These are phyloP conservation scores for Trichoderma aggressivum DNA, from an alignment of 2,329 filamentous ascomycete species.

Conservation along the genomic window DNA sequence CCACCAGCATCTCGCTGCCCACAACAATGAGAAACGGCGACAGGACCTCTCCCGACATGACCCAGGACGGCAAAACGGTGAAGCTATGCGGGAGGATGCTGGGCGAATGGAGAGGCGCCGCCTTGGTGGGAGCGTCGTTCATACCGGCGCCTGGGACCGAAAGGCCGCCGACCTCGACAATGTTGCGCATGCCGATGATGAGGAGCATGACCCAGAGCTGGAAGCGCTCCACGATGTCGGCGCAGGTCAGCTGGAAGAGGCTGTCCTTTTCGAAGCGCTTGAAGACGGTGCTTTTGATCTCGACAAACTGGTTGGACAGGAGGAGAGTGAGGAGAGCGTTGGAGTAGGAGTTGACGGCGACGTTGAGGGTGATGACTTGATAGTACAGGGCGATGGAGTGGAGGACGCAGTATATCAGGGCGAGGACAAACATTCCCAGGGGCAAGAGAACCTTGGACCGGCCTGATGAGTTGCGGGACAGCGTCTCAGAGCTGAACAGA, in stretches of 20 bases:
- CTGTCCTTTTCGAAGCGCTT: conserved; percentile 99
- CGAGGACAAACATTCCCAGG: conserved; percentile 85
- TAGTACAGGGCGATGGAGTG: conserved; percentile 91
- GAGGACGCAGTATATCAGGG: conserved; percentile 80
- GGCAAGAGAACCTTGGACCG: conserved; percentile 88
- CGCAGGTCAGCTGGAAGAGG: conserved; percentile 91
- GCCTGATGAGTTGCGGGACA: conserved; percentile 82
- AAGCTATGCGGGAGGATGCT: conserved; percentile 88
- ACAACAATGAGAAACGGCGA: conserved; percentile 92
- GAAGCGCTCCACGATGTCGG: conserved; percentile 94
- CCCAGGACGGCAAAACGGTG: conserved; percentile 78
- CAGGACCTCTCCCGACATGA: conserved; percentile 76
- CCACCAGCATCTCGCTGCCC: conserved; percentile 93
- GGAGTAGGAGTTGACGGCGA: conserved; percentile 97
- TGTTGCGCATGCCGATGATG: conserved; percentile 93
- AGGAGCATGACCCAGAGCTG: conserved; percentile 96
- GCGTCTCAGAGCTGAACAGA: conserved; percentile 86
- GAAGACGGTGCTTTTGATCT: conserved; percentile 98
- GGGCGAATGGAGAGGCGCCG: conserved; percentile 60
- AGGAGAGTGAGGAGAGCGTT: conserved; percentile 90
- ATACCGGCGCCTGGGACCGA: conserved; percentile 54
- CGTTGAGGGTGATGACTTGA: conserved; percentile 95
- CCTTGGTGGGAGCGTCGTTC: conserved; percentile 50
- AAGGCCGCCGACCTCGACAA: conserved; percentile 89
- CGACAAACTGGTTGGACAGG: conserved; percentile 96